phyloP scores from a whole-genome alignment of 1,139 yeast genomes.

The Lodderomyces parapsilosis region DNA sequence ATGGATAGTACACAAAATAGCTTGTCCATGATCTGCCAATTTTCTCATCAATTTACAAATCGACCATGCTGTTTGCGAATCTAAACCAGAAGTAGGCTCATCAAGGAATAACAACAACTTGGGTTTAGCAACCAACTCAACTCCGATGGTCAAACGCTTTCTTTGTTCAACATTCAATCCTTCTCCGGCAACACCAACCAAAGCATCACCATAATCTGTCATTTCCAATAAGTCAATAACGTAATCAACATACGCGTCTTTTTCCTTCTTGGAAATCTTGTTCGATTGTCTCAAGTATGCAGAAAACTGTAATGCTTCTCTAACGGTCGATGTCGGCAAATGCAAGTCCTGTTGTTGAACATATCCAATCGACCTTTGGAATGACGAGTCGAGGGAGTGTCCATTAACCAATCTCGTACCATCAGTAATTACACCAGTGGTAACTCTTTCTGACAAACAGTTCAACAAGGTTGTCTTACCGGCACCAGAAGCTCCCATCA shows the following conservation, averaged over 20 bases:
- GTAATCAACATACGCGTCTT: constrained; percentile 36
- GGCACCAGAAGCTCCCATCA: constrained; percentile 39
- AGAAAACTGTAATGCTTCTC: constrained; percentile 36
- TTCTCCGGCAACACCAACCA: constrained; percentile 42
- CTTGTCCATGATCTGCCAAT: constrained; percentile 43
- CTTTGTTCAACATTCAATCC: constrained; percentile 42
- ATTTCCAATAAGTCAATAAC: constrained; percentile 35
- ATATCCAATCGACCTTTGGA: constrained; percentile 42
- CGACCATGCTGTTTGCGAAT: constrained; percentile 47
- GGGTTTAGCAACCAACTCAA: constrained; percentile 41
- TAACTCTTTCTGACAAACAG: constrained; percentile 34
- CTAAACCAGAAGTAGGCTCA: constrained; percentile 44
- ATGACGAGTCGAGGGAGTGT: constrained; percentile 29
- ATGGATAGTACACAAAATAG: constrained; percentile 44
- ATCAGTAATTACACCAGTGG: constrained; percentile 34
- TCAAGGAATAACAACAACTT: constrained; percentile 35
- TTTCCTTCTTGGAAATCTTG: constrained; percentile 27
- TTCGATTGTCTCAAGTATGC: constrained; percentile 40
- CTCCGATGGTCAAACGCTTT: constrained; percentile 39
- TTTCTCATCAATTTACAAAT: constrained; percentile 42
- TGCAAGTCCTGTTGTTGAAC: constrained; percentile 44
- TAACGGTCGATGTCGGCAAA: constrained; percentile 36
- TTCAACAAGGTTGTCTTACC: constrained; percentile 37
- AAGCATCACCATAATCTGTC: constrained; percentile 36
- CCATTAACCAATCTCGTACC: constrained; percentile 41